Base-by-base conservation (phyloP, 805 yeast genomes). In the Yarrowia sp. region DNA sequence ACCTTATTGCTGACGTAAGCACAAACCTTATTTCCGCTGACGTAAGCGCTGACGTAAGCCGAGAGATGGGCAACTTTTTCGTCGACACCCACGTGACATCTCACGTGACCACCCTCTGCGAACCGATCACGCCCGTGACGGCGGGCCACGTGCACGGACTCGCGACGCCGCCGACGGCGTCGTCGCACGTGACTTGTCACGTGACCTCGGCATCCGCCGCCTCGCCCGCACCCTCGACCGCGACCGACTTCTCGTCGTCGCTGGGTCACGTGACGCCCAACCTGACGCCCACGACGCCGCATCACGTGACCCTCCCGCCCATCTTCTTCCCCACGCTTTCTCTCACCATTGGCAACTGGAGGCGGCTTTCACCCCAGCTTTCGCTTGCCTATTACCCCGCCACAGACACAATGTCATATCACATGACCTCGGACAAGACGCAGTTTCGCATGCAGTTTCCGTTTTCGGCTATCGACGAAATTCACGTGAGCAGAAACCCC, bases 381-480 rank as follows among this genome's bases (percentile, higher is more conserved):
- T 58, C 64, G 15, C 50, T 58, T 20, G 64, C 64, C 2, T 58
- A 58, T 42, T 58, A 58, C 42, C 64, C 64, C 17, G 9, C 13
- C 9, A 58, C 64, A n/a, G 64, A 58, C 64, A 15, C 50, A 33
- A 58, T 58, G 64, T 7, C 38, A 19, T 58, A 58, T 19, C 64
- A 58, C 50, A 42, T 58, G 49, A 58, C 64, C 14, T 30, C 50
- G 14, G 50, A 58, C 0, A 40, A 42, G 33, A 58, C 44, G 19
- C 50, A 58, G 40, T 58, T 58, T 14, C 64, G 64, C 50, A 58
- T 58, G 50, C 64, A 58, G 64, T 58, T 58, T 33, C 50, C 64
- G 3, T 58, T 58, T 19, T 58, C 64, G 24, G 30, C 40, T 0
- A 34, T 58, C 8, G 19, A 58, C 9, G 64, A 58, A 4, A 43